A percentile compares a stretch with the other conserved stretches of the same genome.
Conservation (phyloP, 2,329 filamentous ascomycete species). For the Thermoascus crustaceus region DNA sequence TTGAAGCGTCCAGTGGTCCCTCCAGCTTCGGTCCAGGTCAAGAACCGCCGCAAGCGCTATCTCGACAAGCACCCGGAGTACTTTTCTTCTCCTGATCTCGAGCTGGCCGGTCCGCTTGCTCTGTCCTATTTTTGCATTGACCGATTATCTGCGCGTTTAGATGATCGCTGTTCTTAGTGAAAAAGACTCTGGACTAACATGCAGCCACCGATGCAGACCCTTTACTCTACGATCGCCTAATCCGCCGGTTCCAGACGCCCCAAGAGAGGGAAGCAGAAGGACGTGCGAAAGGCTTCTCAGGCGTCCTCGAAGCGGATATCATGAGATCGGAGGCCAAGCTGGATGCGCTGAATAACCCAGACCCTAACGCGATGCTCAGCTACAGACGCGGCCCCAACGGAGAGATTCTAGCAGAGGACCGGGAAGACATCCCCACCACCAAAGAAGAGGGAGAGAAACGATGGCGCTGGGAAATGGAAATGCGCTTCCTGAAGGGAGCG, state of each 20-base stretch:
- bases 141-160: slow-evolving; percentile 7
- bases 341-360: slow-evolving; percentile 49
- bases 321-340: slow-evolving; percentile 69
- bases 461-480: slow-evolving; percentile 65
- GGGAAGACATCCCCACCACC: slow-evolving; percentile 48
- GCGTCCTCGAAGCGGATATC: slow-evolving; percentile 69
- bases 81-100: slow-evolving; percentile 53
- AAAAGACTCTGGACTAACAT: slow-evolving; percentile 15
- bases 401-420: slow-evolving; percentile 51
- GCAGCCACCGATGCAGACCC: slow-evolving; percentile 53
- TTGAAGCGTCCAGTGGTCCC: slow-evolving; percentile 18
- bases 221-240: slow-evolving; percentile 69
- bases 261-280: slow-evolving; percentile 67
- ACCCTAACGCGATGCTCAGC: slow-evolving; percentile 42
- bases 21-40: slow-evolving; percentile 45
- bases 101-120: slow-evolving; percentile 49
- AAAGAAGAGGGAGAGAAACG: slow-evolving; percentile 59
- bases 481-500: slow-evolving; percentile 65
- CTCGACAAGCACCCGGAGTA: slow-evolving; percentile 66
- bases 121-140: slow-evolving; percentile 17
- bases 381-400: slow-evolving; percentile 46
- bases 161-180: background rate
- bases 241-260: slow-evolving; percentile 67
- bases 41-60: slow-evolving; percentile 72
- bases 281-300: slow-evolving; percentile 66